Conservation (phyloP, 441 rosid species). For the Erodium chrysanthum region DNA sequence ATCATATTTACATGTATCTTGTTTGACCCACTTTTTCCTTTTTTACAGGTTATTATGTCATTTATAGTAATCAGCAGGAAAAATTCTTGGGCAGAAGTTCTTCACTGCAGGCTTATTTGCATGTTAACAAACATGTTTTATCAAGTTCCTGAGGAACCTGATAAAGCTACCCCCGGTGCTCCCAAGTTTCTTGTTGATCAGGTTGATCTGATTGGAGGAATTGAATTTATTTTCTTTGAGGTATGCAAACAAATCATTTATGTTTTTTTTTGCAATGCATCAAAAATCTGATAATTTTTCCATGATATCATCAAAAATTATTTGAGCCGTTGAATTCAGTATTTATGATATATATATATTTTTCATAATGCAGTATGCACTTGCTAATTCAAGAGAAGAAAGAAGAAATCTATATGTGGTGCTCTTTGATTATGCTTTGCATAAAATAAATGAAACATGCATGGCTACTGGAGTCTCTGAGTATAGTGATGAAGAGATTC, state of each 20-base stretch:
- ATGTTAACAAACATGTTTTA: slow-evolving; percentile 89
- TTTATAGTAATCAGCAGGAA: slow-evolving; percentile 60
- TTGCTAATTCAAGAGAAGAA: slow-evolving; percentile 77
- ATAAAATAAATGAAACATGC: slow-evolving; percentile 82
- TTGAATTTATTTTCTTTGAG: slow-evolving; percentile 84
- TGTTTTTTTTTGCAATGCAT: background rate
- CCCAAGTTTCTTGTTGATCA: slow-evolving; percentile 66
- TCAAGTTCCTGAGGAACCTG: slow-evolving; percentile 49
- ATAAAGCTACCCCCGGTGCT: slow-evolving; percentile 29
- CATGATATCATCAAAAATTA: background rate
- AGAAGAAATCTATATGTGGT: slow-evolving; percentile 82
- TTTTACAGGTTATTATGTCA: slow-evolving; percentile 69
- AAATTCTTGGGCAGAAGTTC: slow-evolving; percentile 95
- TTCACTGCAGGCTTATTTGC: slow-evolving; percentile 85
- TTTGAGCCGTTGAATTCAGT: background rate
- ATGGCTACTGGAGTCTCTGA: slow-evolving; percentile 73
- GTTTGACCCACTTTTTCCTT: slow-evolving; percentile 14
- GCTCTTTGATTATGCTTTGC: slow-evolving; percentile 74
- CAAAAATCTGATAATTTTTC: too few species aligned
- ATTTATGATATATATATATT: slow-evolving; percentile 1
- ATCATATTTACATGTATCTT: background rate
- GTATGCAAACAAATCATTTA: slow-evolving; percentile 29
- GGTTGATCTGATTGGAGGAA: slow-evolving; percentile 92
- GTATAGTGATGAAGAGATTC: slow-evolving; percentile 79
- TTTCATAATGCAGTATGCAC: slow-evolving; percentile 63